phyloP scores from a whole-genome alignment of 257 asterid genomes.

The Forsythia viridissima region DNA sequence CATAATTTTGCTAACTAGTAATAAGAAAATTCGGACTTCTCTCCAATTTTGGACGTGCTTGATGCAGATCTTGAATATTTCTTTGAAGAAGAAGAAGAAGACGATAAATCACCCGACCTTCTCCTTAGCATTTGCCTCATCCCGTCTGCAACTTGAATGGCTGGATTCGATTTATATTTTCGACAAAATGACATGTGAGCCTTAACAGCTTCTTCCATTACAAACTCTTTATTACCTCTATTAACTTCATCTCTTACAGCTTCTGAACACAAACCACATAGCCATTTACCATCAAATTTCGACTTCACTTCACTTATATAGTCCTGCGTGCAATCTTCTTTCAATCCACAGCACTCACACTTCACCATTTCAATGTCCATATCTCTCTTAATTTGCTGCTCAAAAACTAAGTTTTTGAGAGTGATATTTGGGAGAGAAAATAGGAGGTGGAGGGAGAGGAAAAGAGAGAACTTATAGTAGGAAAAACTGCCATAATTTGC shows the following conservation, averaged over 20 bases:
- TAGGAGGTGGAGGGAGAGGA: constrained; percentile 13
- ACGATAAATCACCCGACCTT: constrained; percentile 41
- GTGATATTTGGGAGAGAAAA: background rate
- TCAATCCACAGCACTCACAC: constrained; percentile 93
- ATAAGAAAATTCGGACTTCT: constrained; percentile 45
- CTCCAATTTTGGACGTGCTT: constrained; percentile 59
- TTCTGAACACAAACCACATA: constrained; percentile 84
- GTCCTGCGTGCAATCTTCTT: constrained; percentile 85
- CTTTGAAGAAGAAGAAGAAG: constrained; percentile 32
- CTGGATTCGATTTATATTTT: constrained; percentile 76
- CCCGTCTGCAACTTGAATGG: constrained; percentile 78
- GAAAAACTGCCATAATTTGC: constrained; percentile 58
- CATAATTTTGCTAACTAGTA: constrained; percentile 22
- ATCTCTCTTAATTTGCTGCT: background rate
- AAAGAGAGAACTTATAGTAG: constrained; percentile 40
- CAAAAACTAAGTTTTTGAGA: background rate
- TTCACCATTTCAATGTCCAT: constrained; percentile 81
- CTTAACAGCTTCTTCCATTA: constrained; percentile 68
- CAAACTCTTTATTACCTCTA: constrained; percentile 46
- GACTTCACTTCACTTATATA: constrained; percentile 68
- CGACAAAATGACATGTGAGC: constrained; percentile 89
- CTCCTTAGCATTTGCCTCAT: constrained; percentile 86
- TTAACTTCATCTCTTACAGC: constrained; percentile 78
- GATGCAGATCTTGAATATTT: constrained; percentile 54
- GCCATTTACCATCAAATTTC: constrained; percentile 84